phyloP scores from a whole-genome alignment of 2,329 filamentous ascomycete genomes.

The Fusarium vanettenii region DNA sequence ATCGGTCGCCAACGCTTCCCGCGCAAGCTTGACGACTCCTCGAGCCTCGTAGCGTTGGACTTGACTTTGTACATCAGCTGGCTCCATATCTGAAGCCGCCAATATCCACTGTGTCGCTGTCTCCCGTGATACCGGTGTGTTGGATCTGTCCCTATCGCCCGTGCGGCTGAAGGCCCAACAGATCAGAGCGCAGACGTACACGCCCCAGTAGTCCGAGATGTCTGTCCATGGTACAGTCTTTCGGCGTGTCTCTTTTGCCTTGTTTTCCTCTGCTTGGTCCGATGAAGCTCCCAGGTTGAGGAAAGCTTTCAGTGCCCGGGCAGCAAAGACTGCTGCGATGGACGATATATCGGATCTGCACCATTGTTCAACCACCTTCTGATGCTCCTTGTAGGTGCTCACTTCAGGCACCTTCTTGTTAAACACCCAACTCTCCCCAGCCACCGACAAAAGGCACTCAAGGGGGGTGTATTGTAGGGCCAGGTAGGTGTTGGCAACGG shows the following conservation, averaged over 20 bases:
- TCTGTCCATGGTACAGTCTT: slow-evolving; percentile 45
- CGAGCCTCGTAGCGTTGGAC: slow-evolving; percentile 56
- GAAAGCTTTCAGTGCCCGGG: slow-evolving; percentile 61
- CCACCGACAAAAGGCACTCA: slow-evolving; percentile 66
- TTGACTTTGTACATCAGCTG: slow-evolving; percentile 53
- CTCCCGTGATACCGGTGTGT: slow-evolving; percentile 38
- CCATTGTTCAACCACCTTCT: slow-evolving; percentile 60
- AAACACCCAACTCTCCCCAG: slow-evolving; percentile 69
- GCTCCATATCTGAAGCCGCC: slow-evolving; percentile 54
- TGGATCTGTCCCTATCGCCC: slow-evolving; percentile 32
- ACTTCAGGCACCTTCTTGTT: slow-evolving; percentile 61
- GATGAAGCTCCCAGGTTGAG: slow-evolving; percentile 45
- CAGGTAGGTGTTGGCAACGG: slow-evolving; percentile 64
- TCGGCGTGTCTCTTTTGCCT: slow-evolving; percentile 1
- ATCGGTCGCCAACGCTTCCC: slow-evolving; percentile 60
- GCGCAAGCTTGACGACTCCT: slow-evolving; percentile 61
- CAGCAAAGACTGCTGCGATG: slow-evolving; percentile 61
- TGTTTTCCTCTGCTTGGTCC: neutral
- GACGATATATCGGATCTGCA: slow-evolving; percentile 57
- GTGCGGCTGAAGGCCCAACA: slow-evolving; percentile 67
- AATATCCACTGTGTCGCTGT: slow-evolving; percentile 53
- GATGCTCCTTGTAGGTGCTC: slow-evolving; percentile 59
- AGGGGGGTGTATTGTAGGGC: slow-evolving; percentile 70
- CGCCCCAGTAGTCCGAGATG: slow-evolving; percentile 64
- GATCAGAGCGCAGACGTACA: slow-evolving; percentile 68